phyloP scores from a whole-genome alignment of 306 rosid genomes.

The Arachis hypogaea region DNA sequence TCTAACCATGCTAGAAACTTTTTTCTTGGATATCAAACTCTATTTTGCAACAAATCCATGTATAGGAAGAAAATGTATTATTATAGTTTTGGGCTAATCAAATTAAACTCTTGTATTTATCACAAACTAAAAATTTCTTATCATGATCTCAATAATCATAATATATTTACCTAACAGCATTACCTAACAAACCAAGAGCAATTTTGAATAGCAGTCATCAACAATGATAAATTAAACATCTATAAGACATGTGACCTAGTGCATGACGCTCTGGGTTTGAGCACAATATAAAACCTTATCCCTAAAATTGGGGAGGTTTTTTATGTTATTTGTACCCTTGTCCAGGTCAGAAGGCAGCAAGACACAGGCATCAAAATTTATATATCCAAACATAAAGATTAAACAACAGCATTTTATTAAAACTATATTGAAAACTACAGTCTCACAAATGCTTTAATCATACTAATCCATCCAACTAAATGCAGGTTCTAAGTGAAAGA shows the following conservation, averaged over 20 bases:
- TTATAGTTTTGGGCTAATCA: too few relatives aligned
- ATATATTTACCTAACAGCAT: background rate
- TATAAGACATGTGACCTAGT: background rate
- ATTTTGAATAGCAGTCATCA: background rate
- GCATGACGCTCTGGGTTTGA: too few relatives aligned
- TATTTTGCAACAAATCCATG: too few relatives aligned
- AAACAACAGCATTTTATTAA: background rate
- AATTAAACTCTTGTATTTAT: too few relatives aligned
- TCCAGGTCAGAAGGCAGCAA: background rate
- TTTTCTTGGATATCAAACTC: too few relatives aligned
- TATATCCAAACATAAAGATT: background rate
- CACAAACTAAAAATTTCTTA: too few relatives aligned
- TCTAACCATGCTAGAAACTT: too few relatives aligned
- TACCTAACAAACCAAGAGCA: background rate
- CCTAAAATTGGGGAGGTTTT: too few relatives aligned
- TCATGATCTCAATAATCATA: background rate
- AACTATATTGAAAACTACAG: background rate
- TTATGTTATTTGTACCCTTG: too few relatives aligned
- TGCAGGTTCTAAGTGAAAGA: background rate
- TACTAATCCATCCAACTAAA: background rate
- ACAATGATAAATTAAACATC: constrained; percentile 28
- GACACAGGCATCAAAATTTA: constrained; percentile 21
- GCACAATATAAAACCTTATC: too few relatives aligned
- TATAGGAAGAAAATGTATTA: too few relatives aligned
- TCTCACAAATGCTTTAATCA: background rate